phyloP scores from a whole-genome alignment of 495 filamentous ascomycete genomes.

The Aspergillus haitiensis region DNA sequence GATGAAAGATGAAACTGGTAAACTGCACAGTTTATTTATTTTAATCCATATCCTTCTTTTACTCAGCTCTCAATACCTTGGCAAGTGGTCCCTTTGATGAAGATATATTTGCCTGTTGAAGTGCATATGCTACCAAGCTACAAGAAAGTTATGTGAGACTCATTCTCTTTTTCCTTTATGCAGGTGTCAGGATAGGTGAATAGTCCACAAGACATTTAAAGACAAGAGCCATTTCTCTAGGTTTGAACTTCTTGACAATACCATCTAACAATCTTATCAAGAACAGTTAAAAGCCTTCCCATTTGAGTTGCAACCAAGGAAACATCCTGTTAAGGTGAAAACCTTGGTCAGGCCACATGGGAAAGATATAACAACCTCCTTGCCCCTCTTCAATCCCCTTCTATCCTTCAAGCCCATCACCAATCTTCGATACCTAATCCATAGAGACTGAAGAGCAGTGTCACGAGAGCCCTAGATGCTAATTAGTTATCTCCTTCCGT shows the following conservation, averaged over 20 bases:
- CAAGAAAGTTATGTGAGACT: too few species aligned
- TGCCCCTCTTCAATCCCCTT: not conserved
- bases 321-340: constrained; percentile 22
- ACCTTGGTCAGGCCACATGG: constrained; percentile 23
- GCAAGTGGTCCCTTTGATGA: too few species aligned
- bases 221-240: not conserved
- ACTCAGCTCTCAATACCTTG: too few species aligned
- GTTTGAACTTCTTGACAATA: not conserved
- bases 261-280: not conserved
- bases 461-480: not conserved
- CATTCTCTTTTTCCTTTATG: too few species aligned
- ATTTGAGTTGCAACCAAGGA: constrained; percentile 25
- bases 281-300: constrained; percentile 15
- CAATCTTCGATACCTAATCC: not conserved
- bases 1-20: too few species aligned
- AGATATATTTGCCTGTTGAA: too few species aligned
- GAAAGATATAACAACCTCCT: not conserved
- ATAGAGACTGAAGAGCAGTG: not conserved
- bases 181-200: too few species aligned
- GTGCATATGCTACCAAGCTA: too few species aligned
- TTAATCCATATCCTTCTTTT: too few species aligned
- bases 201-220: too few species aligned
- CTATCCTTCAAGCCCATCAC: not conserved
- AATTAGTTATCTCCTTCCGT: not conserved
- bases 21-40: too few species aligned